These are phyloP conservation scores for Wickerhamomyces bovis DNA, from an alignment of 805 yeast species.

Conservation along the genomic window DNA sequence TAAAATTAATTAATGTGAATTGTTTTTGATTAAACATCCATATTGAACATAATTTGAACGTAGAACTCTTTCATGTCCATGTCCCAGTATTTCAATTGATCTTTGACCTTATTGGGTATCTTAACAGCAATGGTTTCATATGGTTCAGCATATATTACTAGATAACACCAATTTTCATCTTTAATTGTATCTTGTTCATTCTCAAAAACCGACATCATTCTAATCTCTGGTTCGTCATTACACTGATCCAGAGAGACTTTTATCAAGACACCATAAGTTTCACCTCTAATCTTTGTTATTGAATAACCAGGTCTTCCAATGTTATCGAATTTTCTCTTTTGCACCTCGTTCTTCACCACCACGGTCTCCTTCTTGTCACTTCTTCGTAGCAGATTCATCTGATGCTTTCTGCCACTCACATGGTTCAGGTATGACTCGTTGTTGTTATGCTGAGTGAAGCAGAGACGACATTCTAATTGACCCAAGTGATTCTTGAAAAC, in stretches of 20 bases:
- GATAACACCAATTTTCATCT: conserved; percentile 50
- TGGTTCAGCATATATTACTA: conserved; percentile 85
- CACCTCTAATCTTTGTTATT: conserved; percentile 61
- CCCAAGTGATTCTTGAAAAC: conserved; percentile 83
- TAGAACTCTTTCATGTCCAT: conserved; percentile 59
- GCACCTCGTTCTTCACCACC: conserved; percentile 17
- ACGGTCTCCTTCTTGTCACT: conserved; percentile 23
- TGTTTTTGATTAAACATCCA: not conserved
- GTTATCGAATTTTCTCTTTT: conserved; percentile 16
- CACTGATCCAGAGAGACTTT: conserved; percentile 52
- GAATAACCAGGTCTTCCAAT: conserved; percentile 74
- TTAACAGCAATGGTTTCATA: conserved; percentile 77
- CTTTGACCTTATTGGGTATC: conserved; percentile 54
- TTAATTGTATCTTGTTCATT: conserved; percentile 45
- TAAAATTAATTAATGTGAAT: not conserved
- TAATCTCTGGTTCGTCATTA: conserved; percentile 48
- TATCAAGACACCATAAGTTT: conserved; percentile 59
- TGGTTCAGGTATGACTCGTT: conserved; percentile 82
- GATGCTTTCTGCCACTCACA: conserved; percentile 80
- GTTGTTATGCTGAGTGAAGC: conserved; percentile 75
- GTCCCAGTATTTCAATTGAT: conserved; percentile 52
- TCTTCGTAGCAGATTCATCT: conserved; percentile 61
- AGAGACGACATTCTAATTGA: conserved; percentile 73
- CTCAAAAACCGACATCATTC: conserved; percentile 78
- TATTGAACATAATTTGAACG: conserved; percentile 56